Base-by-base conservation (phyloP, 2,329 filamentous ascomycete species). In the Plenodomus tracheiphilus region DNA sequence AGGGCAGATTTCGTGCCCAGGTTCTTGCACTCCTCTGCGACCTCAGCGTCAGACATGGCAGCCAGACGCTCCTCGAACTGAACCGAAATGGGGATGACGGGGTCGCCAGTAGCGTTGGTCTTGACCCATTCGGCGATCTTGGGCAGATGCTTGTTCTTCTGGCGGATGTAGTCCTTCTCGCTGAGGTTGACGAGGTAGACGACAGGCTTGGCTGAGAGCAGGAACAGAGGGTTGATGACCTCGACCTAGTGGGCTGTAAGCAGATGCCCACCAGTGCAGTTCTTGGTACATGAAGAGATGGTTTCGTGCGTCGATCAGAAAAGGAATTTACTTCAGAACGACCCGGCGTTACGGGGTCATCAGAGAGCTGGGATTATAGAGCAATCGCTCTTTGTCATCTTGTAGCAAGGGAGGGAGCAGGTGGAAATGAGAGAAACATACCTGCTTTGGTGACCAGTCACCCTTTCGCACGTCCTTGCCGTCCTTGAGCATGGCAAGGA, bases 331-430 rank as follows among this genome's bases (percentile, higher is more conserved):
- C 97, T 91, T 95, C 93, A 97, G 72, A 85, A 84, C 81, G 81
- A 81, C 88, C 90, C 88, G 81, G 85, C 89, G 79, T 82, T 78
- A 74, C 77, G 82, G 85, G 89, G 88, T 84, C 83, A 87, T 97
- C 93, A 87, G 96, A 88, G 94, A 99, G 94, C 94, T 99, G 94
- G 94, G 94, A 90, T 96, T 92, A 89, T 80, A 82, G 88, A 92
- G 91, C 89, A 83, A 80, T 83, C 86, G 90, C 91, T 94, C 88
- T 96, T 96, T 88, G 86, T 97, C 94, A 97, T 97, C 94, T 96
- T 87, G 66, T 73, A 79, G 85, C 63, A 55, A 57, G 65, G 62
- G 46, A 38, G 43, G 43, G 28, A 18, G 21, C 9, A 9, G 21
- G 39, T 54, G 28, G 43, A 56, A 53, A 25, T 40, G 49, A 53